These are phyloP conservation scores for Selaginella moellendorffii DNA, from an alignment of 75 land plant genomes.

Conservation along the genomic window DNA sequence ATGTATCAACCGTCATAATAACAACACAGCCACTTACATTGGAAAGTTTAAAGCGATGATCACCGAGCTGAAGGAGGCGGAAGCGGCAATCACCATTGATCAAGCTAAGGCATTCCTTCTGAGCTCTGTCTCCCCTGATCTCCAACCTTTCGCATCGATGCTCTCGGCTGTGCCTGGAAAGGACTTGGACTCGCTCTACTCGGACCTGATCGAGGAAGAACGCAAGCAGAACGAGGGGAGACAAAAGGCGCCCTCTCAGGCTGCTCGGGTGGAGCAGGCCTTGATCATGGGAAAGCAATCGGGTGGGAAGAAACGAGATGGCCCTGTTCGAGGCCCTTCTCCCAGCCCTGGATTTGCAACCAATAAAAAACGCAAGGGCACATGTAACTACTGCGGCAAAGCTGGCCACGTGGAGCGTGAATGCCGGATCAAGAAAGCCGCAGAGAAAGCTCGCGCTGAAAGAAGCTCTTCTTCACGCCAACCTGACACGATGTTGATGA, in stretches of 20 bases:
- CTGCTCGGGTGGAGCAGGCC: background rate
- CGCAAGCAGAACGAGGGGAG: background rate
- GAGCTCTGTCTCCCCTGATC: background rate
- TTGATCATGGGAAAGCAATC: background rate
- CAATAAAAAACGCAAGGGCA: background rate
- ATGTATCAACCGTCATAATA: no score
- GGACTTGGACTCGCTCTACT: background rate
- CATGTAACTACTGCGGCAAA: background rate
- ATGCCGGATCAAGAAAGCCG: background rate
- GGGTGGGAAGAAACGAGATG: slow-evolving; percentile 1
- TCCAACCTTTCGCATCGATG: background rate
- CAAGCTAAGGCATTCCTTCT: background rate
- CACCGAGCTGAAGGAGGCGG: no score
- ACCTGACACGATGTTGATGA: background rate
- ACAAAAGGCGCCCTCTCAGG: background rate
- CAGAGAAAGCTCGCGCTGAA: background rate
- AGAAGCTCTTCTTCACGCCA: background rate
- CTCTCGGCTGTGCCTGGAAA: background rate
- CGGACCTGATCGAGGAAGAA: background rate
- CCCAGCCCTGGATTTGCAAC: background rate
- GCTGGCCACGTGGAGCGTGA: slow-evolving; percentile 2
- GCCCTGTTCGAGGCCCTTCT: background rate
- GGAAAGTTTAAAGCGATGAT: no score
- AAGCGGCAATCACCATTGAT: no score
- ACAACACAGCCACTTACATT: no score